Evolutionary conservation across 495 filamentous ascomycete genomes (phyloP), one percentile per base, ranked within the genome.

Genomic region (Aspergillus kassunensis): DNA sequence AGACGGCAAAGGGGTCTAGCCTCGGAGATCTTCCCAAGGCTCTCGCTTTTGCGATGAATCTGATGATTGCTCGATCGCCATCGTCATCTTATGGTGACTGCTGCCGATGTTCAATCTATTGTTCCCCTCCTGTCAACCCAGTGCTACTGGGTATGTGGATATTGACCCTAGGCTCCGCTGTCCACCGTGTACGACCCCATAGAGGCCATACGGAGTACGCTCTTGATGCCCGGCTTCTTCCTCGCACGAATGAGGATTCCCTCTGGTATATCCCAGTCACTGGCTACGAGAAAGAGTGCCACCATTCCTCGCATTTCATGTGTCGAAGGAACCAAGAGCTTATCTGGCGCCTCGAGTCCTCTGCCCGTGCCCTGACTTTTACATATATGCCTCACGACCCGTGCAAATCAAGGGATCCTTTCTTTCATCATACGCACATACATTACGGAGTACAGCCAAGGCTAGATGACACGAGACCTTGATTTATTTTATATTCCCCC

Each of bases 271-370:
- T 39, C 15, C 42, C 33, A n/a, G 44, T 37, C 36, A 57, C 42
- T 49, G 20, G 31, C 33, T 20, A 23, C 30, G 27, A 31, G 35
- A 34, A 43, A 41, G 29, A 44, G 29, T 29, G 24, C 34, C 49
- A 15, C 43, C 35, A 20, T 40, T 15, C 24, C 33, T 51, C 43
- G 45, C 46, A 51, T 45, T 51, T 55, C 54, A 49, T 46, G 51
- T 37, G 49, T 46, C 54, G 20, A 18, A 52, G 33, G 43, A 49
- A 54, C 21, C 30, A 48, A 53, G 48, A 53, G 56, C 56, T 56
- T 59, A 52, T 57, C 56, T 57, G 34, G 54, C 51, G 23, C 52
- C 49, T 50, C 31, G 53, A 53, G 24, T 23, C 10, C 45, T 59
- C 47, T 44, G 57, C 37, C 42, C 36, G 24, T 39, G 46, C 41